Conservation (phyloP, 805 yeast genomes). For the Jamesozyma spencerorum region DNA sequence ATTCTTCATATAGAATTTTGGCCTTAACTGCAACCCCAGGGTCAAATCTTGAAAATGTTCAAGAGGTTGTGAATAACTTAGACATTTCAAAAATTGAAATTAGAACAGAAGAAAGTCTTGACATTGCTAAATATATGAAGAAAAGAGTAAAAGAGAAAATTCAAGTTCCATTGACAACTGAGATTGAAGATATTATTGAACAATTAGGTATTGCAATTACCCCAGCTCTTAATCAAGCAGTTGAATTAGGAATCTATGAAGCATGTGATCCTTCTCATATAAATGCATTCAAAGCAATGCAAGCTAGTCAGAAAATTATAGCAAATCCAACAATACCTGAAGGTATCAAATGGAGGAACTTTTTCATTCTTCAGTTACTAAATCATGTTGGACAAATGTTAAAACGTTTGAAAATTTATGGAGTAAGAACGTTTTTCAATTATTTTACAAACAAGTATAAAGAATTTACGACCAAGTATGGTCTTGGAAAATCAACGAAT, state of each 20-base stretch:
- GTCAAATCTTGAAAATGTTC: constrained; percentile 77
- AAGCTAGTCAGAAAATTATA: constrained; percentile 50
- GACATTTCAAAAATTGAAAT: constrained; percentile 71
- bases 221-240: constrained; percentile 58
- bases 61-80: constrained; percentile 68
- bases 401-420: constrained; percentile 67
- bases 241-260: constrained; percentile 52
- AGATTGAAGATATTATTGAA: constrained; percentile 48
- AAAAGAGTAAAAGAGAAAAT: constrained; percentile 51
- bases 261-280: constrained; percentile 57
- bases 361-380: constrained; percentile 45
- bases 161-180: constrained; percentile 43
- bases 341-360: constrained; percentile 67
- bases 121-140: constrained; percentile 72
- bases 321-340: constrained; percentile 49
- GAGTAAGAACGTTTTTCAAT: constrained; percentile 64
- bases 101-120: constrained; percentile 75
- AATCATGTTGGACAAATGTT: constrained; percentile 66
- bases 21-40: constrained; percentile 98
- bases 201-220: constrained; percentile 52
- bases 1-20: constrained; percentile 59
- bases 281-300: constrained; percentile 63
- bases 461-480: constrained; percentile 51
- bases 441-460: constrained; percentile 52
- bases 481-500: constrained; percentile 53